Base-by-base conservation (phyloP, 148 eudicot species). In the Fagopyrum tataricum region DNA sequence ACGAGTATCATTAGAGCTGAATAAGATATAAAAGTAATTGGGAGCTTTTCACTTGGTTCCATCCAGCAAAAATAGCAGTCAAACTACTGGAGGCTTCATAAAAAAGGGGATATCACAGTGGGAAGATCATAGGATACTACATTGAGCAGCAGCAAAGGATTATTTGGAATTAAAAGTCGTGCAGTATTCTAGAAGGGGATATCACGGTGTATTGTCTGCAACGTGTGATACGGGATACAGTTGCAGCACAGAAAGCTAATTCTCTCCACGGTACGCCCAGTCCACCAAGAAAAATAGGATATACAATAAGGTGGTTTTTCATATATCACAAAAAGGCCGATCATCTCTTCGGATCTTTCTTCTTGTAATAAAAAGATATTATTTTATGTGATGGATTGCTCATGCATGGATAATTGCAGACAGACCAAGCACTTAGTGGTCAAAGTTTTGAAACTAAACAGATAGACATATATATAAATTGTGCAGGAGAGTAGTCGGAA, bases 401-500 rank as follows among this genome's bases (percentile, higher is more conserved):
- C 37, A 8, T 58, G 21, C 13, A 26, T 62, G 42, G 42, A 62
- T 24, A 23, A 62, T 62, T 31, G 68, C 42, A 61, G 43, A 37
- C 26, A 61, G 41, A 24, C 41, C 40, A 61, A 59, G 39, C 67
- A 61, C 15, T 61, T 26, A 61, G 42, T 4, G 7, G 49, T 46
- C 49, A 46, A 46, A 8, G 10, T 6, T 46, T 10, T n/a, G 31
- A 44, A 23, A 46, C 13, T 43, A 48, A 31, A 46, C 17, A 31
- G 18, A 47, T 52, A 26, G 18, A 47, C 7, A 21, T 52, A 71
- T 52, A 71, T 8, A 14, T 4, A 31, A 46, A n/a, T 20, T 14
- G 51, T 71, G 73, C 73, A 77, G 24, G 46, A 26, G 42, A 12
- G 42, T 26, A 53, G 74, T 31, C 15, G 58, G 64, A 44, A 39